Conservation (phyloP, 1,284 basidiomycete species). For the Peniophora sp. region DNA sequence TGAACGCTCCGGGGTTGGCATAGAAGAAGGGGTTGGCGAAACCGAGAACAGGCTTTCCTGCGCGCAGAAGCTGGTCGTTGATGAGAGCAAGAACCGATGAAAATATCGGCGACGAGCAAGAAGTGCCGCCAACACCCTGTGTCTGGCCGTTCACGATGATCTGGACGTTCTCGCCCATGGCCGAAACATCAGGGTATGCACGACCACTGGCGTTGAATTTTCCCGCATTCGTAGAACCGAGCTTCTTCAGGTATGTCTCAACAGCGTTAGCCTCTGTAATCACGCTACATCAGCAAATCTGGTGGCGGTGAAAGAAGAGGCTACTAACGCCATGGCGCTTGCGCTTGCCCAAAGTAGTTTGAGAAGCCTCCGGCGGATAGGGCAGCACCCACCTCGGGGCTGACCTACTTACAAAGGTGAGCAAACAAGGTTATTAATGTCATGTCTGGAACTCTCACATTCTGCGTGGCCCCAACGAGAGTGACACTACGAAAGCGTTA, state of each 20-base stretch:
- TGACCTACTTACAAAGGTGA: slow-evolving; percentile 12
- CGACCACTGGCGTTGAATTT: slow-evolving; percentile 9
- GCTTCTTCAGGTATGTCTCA: slow-evolving; percentile 1
- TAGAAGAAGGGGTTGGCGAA: slow-evolving; percentile 34
- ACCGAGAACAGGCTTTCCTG: slow-evolving; percentile 41
- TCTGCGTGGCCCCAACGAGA: slow-evolving; percentile 46
- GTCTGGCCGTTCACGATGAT: slow-evolving; percentile 43
- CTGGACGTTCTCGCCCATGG: slow-evolving; percentile 52
- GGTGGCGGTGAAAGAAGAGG: no score
- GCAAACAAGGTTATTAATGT: no score
- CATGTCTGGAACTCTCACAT: slow-evolving; percentile 6
- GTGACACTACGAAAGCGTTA: slow-evolving; percentile 50
- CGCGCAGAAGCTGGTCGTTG: slow-evolving; percentile 48
- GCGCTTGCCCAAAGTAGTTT: slow-evolving; percentile 32
- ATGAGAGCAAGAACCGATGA: slow-evolving; percentile 49
- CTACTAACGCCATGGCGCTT: slow-evolving; percentile 30
- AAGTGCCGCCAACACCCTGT: slow-evolving; percentile 45
- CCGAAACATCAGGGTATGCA: slow-evolving; percentile 18
- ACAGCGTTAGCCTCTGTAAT: slow-evolving; percentile 23
- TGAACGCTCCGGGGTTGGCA: neutral
- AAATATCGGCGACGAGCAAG: slow-evolving; percentile 53
- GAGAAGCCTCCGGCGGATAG: slow-evolving; percentile 43
- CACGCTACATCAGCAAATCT: neutral
- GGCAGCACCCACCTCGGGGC: slow-evolving; percentile 40
- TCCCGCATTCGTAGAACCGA: slow-evolving; percentile 6